Base-by-base conservation (phyloP, 441 rosid species). In the Jatropha podagrica region DNA sequence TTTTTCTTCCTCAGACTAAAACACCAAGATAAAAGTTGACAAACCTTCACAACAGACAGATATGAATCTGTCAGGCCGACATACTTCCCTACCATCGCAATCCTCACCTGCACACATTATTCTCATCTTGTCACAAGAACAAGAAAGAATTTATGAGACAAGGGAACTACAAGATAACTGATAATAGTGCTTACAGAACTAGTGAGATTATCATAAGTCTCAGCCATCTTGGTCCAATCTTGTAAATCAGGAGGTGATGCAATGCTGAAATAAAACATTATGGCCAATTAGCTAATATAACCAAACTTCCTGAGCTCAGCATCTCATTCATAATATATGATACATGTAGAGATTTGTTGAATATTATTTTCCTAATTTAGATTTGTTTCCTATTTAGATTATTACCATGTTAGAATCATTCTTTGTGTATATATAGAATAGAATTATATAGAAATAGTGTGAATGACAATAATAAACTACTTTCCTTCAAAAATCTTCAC, bases 51-150 rank as follows among this genome's bases (percentile, higher is more conserved):
- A 78, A 92, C 97, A 49, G 97, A 92, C 12, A 92, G 91, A 74
- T 92, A 91, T 17, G 97, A 87, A 89, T 92, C 97, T 78, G 91
- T 79, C 73, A 88, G 89, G 78, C 94, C 96, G 62, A 91, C 86
- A 84, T 92, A 92, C 78, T 92, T 92, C 71, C 97, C 97, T 77
- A 92, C 96, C 94, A 91, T 89, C 52, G 90, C 92, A 80, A 91
- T 91, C 79, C 82, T 79, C 12, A 91, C 92, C 96, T 92, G 91
- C 69, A 84, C 79, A 65, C 44, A 76, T 65, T 49, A 55, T 78
- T 51, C 65, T 41, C 64, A 72, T 77, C 71, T 55, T 8, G 68
- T 73, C 61, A 60, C 60, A 66, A 20, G 65, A 71, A 69, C 41
- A 52, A 49, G 51, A 73, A 73, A 32, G 14, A 58, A 69, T n/a